Percentiles rank a stretch among this genome's conserved stretches.
Evolutionary conservation across 306 rosid genomes (phyloP).

Genomic region (Boehmeria nivea): DNA sequence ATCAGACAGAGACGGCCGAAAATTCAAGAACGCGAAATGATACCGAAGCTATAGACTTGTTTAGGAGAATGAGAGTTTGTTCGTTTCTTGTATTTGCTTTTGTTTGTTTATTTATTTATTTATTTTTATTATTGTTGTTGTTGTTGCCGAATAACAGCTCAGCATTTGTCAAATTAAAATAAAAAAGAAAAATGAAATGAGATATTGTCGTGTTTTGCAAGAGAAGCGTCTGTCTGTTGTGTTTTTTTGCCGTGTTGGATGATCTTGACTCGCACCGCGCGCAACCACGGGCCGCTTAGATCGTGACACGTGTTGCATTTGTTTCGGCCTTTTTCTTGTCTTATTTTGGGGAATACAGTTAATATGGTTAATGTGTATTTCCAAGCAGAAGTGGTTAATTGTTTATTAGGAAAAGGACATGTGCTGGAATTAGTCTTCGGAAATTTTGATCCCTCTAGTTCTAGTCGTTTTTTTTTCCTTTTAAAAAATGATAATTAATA

Average conservation of each 20-base stretch:
- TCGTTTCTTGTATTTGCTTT: background rate
- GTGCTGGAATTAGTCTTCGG: too few relatives aligned
- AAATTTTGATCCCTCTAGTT: too few relatives aligned
- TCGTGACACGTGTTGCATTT: background rate
- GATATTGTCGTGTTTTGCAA: background rate
- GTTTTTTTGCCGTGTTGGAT: background rate
- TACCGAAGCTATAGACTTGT: too few relatives aligned
- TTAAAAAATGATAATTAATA: too few relatives aligned
- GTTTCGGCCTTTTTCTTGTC: background rate
- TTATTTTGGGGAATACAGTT: background rate
- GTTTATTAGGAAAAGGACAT: too few relatives aligned
- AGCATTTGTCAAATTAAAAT: background rate
- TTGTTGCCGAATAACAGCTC: background rate
- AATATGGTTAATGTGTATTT: background rate
- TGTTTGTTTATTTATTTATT: background rate
- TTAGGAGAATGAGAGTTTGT: too few relatives aligned
- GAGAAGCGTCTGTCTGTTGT: conserved; percentile 3
- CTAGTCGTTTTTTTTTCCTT: too few relatives aligned
- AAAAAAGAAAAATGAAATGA: background rate
- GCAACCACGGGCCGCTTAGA: background rate
- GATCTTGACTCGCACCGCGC: background rate
- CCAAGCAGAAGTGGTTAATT: too few relatives aligned
- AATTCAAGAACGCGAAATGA: background rate
- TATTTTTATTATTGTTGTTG: background rate
- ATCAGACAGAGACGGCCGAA: too few relatives aligned